Conservation (phyloP, 208 protist genomes). For the Chromosphaera perkinsii region DNA sequence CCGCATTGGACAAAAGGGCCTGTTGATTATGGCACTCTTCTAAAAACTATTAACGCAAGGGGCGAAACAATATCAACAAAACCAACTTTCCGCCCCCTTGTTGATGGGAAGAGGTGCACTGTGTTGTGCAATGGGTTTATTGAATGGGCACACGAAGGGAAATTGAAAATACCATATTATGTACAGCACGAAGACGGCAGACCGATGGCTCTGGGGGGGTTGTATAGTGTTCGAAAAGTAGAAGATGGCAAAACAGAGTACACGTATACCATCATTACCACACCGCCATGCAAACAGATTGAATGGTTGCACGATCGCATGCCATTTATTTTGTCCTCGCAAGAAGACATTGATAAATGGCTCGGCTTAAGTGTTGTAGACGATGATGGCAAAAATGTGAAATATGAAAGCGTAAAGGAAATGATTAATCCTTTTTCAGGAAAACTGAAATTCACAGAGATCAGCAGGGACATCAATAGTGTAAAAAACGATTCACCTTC, state of each 20-base stretch:
- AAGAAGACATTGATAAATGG: too few species aligned
- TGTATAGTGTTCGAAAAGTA: neutral
- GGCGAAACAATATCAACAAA: conserved; percentile 2
- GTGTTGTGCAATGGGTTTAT: neutral
- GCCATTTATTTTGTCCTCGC: conserved; percentile 2
- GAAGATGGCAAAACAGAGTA: neutral
- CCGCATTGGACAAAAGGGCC: neutral
- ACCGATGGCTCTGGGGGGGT: neutral
- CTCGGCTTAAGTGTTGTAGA: too few species aligned
- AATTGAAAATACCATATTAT: neutral
- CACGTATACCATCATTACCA: conserved; percentile 10
- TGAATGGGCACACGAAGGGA: conserved; percentile 3
- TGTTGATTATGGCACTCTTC: neutral
- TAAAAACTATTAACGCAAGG: conserved; percentile 3
- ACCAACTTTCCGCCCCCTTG: neutral
- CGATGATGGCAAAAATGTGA: too few species aligned
- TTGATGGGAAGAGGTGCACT: neutral
- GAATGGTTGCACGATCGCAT: conserved; percentile 11
- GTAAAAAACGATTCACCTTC: too few species aligned
- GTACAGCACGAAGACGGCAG: neutral
- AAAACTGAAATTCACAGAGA: too few species aligned
- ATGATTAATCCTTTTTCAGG: too few species aligned
- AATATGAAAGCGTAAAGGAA: too few species aligned
- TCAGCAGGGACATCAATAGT: too few species aligned
- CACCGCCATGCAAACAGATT: neutral